phyloP scores from a whole-genome alignment of 805 yeast genomes.

The Ogataea haglerorum region DNA sequence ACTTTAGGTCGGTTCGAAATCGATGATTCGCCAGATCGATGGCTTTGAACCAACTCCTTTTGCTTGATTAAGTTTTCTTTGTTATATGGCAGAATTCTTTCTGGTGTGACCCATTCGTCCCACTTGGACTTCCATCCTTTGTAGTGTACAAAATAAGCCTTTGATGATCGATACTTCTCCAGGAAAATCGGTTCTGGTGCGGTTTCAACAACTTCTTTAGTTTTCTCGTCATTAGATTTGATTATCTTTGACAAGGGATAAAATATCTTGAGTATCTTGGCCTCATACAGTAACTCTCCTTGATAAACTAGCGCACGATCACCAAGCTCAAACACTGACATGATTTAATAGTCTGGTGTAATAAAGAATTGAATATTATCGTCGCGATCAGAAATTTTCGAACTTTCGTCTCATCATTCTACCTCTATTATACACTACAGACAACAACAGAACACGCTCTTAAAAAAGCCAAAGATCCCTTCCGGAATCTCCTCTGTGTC shows the following conservation, averaged over 20 bases:
- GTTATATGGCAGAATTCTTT: slow-evolving; percentile 63
- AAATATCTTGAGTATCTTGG: slow-evolving; percentile 67
- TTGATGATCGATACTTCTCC: slow-evolving; percentile 10
- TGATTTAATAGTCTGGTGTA: background rate
- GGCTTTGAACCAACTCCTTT: slow-evolving; percentile 30
- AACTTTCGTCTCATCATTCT: slow-evolving; percentile 4
- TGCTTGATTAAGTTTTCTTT: slow-evolving; percentile 66
- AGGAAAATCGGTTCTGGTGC: slow-evolving; percentile 26
- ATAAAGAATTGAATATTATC: background rate
- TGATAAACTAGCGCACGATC: slow-evolving; percentile 71
- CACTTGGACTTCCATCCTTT: slow-evolving; percentile 94
- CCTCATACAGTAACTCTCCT: slow-evolving; percentile 88
- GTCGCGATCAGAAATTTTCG: slow-evolving; percentile 7
- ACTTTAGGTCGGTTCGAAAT: slow-evolving; percentile 1
- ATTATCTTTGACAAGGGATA: slow-evolving; percentile 47
- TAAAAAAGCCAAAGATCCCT: slow-evolving; percentile 18
- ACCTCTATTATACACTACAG: slow-evolving; percentile 12
- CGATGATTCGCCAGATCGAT: slow-evolving; percentile 9
- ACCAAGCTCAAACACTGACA: slow-evolving; percentile 20
- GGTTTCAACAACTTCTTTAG: slow-evolving; percentile 37
- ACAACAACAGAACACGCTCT: slow-evolving; percentile 24
- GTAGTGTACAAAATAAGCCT: slow-evolving; percentile 70
- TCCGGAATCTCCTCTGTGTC: slow-evolving; percentile 12
- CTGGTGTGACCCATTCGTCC: slow-evolving; percentile 91
- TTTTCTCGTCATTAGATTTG: slow-evolving; percentile 25